phyloP scores from a whole-genome alignment of 225 moss, liverwort and hornwort species.

The Straminergon stramineum region DNA sequence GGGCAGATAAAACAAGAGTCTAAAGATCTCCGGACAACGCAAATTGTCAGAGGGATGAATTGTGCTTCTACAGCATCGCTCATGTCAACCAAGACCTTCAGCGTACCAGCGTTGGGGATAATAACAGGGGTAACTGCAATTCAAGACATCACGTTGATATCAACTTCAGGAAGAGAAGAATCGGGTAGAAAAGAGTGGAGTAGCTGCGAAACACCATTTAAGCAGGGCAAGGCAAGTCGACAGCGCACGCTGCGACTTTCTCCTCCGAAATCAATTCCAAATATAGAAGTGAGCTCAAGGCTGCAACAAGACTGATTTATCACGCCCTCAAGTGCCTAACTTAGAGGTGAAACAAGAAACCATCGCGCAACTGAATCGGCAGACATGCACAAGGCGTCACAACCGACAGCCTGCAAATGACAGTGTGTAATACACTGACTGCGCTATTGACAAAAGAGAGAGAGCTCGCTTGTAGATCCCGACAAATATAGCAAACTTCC shows the following conservation, averaged over 20 bases:
- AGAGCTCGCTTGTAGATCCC: slow-evolving; percentile 27
- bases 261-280: not conserved
- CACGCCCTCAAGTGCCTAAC: not conserved
- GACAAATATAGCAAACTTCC: not conserved
- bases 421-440: not conserved
- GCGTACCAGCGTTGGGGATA: not conserved
- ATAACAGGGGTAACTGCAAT: no score
- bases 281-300: not conserved
- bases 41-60: not conserved
- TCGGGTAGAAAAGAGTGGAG: slow-evolving; percentile 24
- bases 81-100: not conserved
- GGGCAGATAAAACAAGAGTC: not conserved
- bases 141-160: slow-evolving; percentile 20
- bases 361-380: not conserved
- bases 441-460: slow-evolving; percentile 34
- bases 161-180: slow-evolving; percentile 45
- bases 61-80: not conserved
- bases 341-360: not conserved
- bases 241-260: not conserved
- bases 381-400: not conserved
- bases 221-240: not conserved
- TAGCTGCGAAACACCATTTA: slow-evolving; percentile 34
- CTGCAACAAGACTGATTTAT: not conserved
- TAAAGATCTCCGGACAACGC: not conserved
- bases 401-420: not conserved